Percentiles rank a stretch among this genome's conserved stretches.
Conservation (phyloP, 805 yeast species). For the Lachancea cidri region DNA sequence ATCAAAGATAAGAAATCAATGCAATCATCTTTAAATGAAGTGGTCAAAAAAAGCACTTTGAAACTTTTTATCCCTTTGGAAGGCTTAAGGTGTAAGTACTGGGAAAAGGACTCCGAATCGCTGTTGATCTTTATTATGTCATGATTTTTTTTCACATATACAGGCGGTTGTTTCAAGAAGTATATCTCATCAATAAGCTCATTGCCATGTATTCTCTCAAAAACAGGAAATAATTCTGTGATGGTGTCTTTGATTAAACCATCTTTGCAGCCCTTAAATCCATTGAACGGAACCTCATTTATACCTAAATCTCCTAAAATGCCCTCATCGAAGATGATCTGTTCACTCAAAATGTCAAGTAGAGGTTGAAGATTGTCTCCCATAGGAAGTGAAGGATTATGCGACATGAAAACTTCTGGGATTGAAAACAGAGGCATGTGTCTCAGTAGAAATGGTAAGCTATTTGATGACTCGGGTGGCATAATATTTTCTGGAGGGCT, state of each 20-base stretch:
- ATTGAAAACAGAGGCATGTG: conserved; percentile 59
- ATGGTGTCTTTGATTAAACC: conserved; percentile 24
- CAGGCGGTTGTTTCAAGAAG: conserved; percentile 24
- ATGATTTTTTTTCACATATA: conserved; percentile 28
- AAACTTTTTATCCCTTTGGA: conserved; percentile 45
- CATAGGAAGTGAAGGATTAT: conserved; percentile 20
- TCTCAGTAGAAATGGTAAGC: conserved; percentile 62
- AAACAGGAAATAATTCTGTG: conserved; percentile 17
- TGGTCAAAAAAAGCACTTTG: conserved; percentile 43
- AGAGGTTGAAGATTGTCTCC: conserved; percentile 15
- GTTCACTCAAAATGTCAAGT: conserved; percentile 28
- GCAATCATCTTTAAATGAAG: conserved; percentile 28
- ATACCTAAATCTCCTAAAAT: conserved; percentile 47
- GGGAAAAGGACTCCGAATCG: conserved; percentile 50
- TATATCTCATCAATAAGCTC: conserved; percentile 24
- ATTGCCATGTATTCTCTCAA: conserved; percentile 24
- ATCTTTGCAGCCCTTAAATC: conserved; percentile 13
- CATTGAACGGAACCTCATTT: conserved; percentile 46
- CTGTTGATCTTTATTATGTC: conserved; percentile 40
- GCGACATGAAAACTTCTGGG: conserved; percentile 43
- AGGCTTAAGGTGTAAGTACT: conserved; percentile 54
- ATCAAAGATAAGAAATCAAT: conserved; percentile 26
- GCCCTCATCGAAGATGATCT: conserved; percentile 36
- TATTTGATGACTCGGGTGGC: conserved; percentile 41
- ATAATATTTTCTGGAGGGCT: neutral